These are phyloP conservation scores for Colletotrichum tabaci DNA, from an alignment of 2,329 filamentous ascomycete genomes.

Conservation along the genomic window DNA sequence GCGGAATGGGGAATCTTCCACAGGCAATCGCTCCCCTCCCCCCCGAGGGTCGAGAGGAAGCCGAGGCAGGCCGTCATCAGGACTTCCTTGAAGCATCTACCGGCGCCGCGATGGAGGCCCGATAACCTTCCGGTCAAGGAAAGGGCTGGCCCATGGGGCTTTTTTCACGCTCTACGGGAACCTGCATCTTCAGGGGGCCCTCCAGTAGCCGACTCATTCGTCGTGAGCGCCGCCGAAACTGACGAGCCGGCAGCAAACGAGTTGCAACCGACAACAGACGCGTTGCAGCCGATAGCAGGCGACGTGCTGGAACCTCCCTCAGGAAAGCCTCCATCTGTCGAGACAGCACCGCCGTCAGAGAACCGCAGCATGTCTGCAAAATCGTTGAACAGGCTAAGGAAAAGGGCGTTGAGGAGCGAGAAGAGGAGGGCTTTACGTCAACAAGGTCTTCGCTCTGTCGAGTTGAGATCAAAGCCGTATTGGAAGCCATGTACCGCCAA, in stretches of 20 bases:
- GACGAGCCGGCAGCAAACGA: not conserved
- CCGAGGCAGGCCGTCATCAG: not conserved
- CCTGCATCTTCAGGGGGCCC: not conserved
- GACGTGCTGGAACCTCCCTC: too few relatives aligned
- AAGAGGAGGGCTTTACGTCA: not conserved
- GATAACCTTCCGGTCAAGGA: not conserved
- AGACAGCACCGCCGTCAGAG: not conserved
- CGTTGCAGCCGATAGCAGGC: not conserved
- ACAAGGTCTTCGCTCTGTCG: not conserved
- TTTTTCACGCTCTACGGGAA: too few relatives aligned
- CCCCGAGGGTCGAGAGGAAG: not conserved
- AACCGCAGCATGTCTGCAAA: not conserved
- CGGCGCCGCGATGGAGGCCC: conserved; percentile 4
- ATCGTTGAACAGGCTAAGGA: too few relatives aligned
- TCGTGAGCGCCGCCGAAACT: not conserved
- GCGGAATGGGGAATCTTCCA: not conserved
- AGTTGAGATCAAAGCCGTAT: not conserved
- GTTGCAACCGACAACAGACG: too few relatives aligned
- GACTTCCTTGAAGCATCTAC: too few relatives aligned
- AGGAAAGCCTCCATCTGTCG: not conserved
- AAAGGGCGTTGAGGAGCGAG: too few relatives aligned
- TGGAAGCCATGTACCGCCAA: not conserved
- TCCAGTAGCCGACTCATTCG: not conserved
- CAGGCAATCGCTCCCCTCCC: not conserved
- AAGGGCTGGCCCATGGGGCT: not conserved